phyloP scores from a whole-genome alignment of 2,329 filamentous ascomycete genomes.

The Trichoderma atrobrunneum region DNA sequence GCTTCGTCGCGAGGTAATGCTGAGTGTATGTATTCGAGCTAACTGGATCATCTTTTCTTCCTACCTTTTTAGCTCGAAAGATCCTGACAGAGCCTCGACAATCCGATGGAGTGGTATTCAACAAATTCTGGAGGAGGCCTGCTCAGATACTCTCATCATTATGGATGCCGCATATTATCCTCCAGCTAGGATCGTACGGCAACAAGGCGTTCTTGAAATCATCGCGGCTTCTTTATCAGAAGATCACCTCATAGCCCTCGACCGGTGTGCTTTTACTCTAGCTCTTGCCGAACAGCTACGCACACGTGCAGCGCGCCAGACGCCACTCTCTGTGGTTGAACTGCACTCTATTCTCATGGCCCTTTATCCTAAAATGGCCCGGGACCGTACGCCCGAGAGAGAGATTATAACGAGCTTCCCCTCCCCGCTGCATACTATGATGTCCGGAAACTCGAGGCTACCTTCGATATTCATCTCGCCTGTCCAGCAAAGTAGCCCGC shows the following conservation, averaged over 20 bases:
- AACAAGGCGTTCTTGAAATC: constrained; percentile 54
- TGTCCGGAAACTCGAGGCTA: constrained; percentile 51
- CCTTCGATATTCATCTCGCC: constrained; percentile 57
- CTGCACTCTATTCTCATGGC: constrained; percentile 54
- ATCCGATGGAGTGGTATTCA: constrained; percentile 58
- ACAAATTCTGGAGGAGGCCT: constrained; percentile 54
- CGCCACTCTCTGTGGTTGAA: constrained; percentile 50
- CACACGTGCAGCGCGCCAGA: constrained; percentile 44
- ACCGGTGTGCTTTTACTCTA: constrained; percentile 52
- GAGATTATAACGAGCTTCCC: constrained; percentile 49
- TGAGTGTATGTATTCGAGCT: background rate
- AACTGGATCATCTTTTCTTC: background rate
- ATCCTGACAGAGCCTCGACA: constrained; percentile 43
- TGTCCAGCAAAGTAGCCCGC: constrained; percentile 41
- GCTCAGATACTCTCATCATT: constrained; percentile 54
- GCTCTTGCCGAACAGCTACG: constrained; percentile 50
- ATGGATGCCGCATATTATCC: constrained; percentile 60
- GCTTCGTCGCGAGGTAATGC: background rate
- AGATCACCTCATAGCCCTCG: constrained; percentile 47
- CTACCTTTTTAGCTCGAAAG: constrained; percentile 44
- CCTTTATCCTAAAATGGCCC: constrained; percentile 50
- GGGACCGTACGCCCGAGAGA: constrained; percentile 48
- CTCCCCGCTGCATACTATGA: constrained; percentile 55
- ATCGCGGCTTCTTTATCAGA: constrained; percentile 55
- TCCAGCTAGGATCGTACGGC: constrained; percentile 50